Conservation (phyloP, 192 early-diverging fungal genomes). For the Umbelopsis vinacea region DNA sequence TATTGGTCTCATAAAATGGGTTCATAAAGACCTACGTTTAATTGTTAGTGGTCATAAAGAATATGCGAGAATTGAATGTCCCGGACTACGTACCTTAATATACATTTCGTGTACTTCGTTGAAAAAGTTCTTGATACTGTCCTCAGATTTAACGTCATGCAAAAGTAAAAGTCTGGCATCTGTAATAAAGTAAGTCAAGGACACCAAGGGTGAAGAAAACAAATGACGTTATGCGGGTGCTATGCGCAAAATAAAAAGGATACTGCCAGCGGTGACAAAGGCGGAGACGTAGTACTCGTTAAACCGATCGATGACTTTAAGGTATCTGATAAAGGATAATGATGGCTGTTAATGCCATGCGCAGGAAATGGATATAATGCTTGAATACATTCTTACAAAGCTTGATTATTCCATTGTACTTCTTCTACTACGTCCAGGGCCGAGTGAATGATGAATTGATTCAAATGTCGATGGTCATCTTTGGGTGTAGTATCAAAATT, state of each 20-base stretch:
- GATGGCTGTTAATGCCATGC: neutral
- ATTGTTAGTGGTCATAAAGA: neutral
- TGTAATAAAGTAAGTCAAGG: constrained; percentile 28
- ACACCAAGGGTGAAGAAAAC: neutral
- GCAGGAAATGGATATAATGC: neutral
- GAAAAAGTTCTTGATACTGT: constrained; percentile 84
- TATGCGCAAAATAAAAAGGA: constrained; percentile 19
- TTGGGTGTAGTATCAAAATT: constrained; percentile 46
- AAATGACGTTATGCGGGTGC: neutral
- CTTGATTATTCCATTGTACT: constrained; percentile 83
- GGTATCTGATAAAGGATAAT: constrained; percentile 63
- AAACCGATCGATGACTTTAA: constrained; percentile 94
- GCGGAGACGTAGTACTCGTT: constrained; percentile 94
- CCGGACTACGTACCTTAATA: constrained; percentile 70
- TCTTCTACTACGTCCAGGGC: constrained; percentile 98
- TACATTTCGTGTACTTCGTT: constrained; percentile 83
- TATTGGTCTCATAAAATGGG: constrained; percentile 88
- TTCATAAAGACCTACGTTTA: constrained; percentile 75
- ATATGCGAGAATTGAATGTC: neutral
- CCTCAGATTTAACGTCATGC: constrained; percentile 77
- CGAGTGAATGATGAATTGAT: constrained; percentile 97
- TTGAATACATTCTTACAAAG: constrained; percentile 59
- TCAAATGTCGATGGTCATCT: constrained; percentile 87
- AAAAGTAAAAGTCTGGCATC: constrained; percentile 82
- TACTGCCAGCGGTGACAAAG: constrained; percentile 89